Evolutionary conservation across 2,329 filamentous ascomycete genomes (phyloP).

Genomic region (Penicillium sp.): DNA sequence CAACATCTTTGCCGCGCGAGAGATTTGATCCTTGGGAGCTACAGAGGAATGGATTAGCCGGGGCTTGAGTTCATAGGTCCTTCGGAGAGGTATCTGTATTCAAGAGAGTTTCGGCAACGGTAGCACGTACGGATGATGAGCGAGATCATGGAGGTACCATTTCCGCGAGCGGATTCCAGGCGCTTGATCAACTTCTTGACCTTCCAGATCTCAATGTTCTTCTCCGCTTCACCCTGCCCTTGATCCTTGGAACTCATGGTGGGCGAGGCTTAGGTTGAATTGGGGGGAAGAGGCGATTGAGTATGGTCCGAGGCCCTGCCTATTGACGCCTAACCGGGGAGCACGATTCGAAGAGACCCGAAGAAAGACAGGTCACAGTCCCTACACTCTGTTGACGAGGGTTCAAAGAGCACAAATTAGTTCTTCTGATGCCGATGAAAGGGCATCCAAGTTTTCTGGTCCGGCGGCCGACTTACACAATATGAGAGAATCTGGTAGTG

Average conservation of each 20-base stretch:
- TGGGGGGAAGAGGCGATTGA: constrained; percentile 15
- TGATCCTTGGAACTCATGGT: constrained; percentile 76
- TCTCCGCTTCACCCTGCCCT: constrained; percentile 81
- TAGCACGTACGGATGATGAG: constrained; percentile 81
- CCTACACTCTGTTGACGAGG: constrained; percentile 10
- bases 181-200: constrained; percentile 99
- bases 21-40: constrained; percentile 98
- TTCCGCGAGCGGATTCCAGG: constrained; percentile 91
- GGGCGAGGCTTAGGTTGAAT: constrained; percentile 34
- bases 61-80: no score
- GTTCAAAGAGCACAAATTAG: neutral
- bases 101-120: neutral
- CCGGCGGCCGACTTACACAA: neutral
- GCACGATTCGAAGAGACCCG: constrained; percentile 12
- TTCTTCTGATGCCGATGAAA: neutral
- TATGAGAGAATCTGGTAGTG: neutral
- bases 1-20: constrained; percentile 96
- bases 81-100: no score
- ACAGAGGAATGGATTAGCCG: constrained; percentile 16
- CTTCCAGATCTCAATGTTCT: constrained; percentile 87
- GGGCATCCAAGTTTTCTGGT: neutral
- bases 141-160: constrained; percentile 99
- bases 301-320: constrained; percentile 15
- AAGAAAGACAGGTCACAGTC: constrained; percentile 18
- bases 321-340: constrained; percentile 19